Base-by-base conservation (phyloP, 257 asterid species). In the Penstemon newberryi region DNA sequence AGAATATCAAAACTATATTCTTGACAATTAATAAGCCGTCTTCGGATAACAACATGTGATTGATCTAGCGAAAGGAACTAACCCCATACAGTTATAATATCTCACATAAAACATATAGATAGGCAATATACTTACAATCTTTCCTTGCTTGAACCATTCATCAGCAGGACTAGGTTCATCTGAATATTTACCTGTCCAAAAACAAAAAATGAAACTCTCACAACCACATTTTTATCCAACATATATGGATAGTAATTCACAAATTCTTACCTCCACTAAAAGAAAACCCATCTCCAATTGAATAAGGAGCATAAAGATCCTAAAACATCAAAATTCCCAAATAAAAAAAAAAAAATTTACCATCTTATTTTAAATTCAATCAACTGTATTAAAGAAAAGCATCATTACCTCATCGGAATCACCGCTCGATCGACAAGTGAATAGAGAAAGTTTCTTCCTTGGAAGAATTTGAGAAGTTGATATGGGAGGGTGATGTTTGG, bases 81-180 rank as follows among this genome's bases (percentile, higher is more conserved):
- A 25, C 3, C 3, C 33, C 33, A 25, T 25, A 2, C 33, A 25
- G 33, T 25, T 25, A 25, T 25, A 25, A 25, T 25, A 25, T 25
- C 2, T 25, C 33, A 25, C 33, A 25, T 25, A 25, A 25, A 36
- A 59, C n/a, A 25, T 58, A 43, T 3, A 65, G n/a, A 10, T 7
- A 8, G 36, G 0, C 40, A 0, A 37, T 65, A 49, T 63, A 56
- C 90, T 54, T 72, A 92, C 97, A 75, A 79, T 67, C 67, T 76
- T 90, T 61, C 94, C 98, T 81, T 85, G 84, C 77, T 86, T 78
- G 82, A 90, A 82, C 97, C 97, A 90, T 71, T 83, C 87, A 70
- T 92, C 93, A 12, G 95, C 97, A 5, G 97, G 93, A 67, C 82
- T 88, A 7, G 96, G 91, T 72, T 88, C 95, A 69, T 83, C 93